Evolutionary conservation across 1,139 yeast species (phyloP), one percentile per base, ranked within the genome.

Genomic region (Candida anutae): DNA sequence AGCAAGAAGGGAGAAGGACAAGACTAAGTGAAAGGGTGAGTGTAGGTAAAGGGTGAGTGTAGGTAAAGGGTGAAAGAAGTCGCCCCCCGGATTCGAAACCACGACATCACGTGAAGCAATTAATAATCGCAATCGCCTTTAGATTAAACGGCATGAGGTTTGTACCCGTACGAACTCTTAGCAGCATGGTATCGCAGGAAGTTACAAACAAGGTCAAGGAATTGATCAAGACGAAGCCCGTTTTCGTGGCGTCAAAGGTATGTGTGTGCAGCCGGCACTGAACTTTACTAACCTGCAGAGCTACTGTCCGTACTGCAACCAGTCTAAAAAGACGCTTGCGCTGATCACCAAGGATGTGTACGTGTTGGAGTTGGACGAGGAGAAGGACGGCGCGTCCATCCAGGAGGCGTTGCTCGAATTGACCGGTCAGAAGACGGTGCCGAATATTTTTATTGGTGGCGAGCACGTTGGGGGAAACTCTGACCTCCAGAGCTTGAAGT

Each of bases 401-500:
- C 97, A 90, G 61, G 78, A 69, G 28, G 94, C 93, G 33, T 68
- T 90, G 38, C 53, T 49, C 26, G 77, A 80, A 48, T 55, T 85
- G 39, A 80, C 94, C 23, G 94, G 95, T 37, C 97, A 90, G 64
- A 69, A 75, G 43, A 85, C 96, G 22, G 97, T 90, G 34, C 98
- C 98, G 38, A 88, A 82, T 56, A 73, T 90, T 40, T 87, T 80
- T 60, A 87, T 90, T 52, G 77, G 70, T 28, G 95, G 95, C 34
- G 69, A 84, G 58, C 95, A 85, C 62, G 75, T 90, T 46, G 98
- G 98, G 37, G 98, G 98, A 35, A 83, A 85, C 70, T 78, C 88
- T 28, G 94, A 82, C 43, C 65, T 88, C 37, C 94, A 84, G 59
- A 61, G 66, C 25, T 66, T 77, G 53, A 63, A 65, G 15, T 37